phyloP scores from a whole-genome alignment of 1,139 yeast species.

The Yamadazyma blattariae region DNA sequence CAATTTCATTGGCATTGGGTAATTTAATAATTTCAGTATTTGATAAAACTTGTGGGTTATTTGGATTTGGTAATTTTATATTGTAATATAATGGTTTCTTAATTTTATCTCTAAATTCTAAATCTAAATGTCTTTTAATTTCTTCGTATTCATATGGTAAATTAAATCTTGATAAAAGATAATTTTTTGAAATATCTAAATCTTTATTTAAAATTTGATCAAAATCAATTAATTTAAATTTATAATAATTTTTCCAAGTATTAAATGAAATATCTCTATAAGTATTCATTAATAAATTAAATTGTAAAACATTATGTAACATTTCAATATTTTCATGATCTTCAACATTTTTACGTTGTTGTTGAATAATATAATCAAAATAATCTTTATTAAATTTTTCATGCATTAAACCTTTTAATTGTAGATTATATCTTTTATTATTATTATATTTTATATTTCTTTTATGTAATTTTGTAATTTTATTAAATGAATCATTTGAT shows the following conservation, averaged over 20 bases:
- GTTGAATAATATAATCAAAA: slow-evolving; percentile 27
- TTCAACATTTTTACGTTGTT: slow-evolving; percentile 32
- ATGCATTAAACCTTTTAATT: slow-evolving; percentile 39
- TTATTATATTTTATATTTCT: slow-evolving; percentile 9
- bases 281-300: slow-evolving; percentile 39
- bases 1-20: slow-evolving; percentile 45
- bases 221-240: slow-evolving; percentile 38
- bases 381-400: slow-evolving; percentile 31
- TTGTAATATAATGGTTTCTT: slow-evolving; percentile 36
- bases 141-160: slow-evolving; percentile 35
- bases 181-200: slow-evolving; percentile 5
- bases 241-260: slow-evolving; percentile 40
- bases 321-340: slow-evolving; percentile 43
- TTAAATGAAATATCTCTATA: slow-evolving; percentile 40
- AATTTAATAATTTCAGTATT: slow-evolving; percentile 41
- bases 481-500: slow-evolving; percentile 3
- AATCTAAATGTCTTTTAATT: slow-evolving; percentile 30
- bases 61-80: slow-evolving; percentile 29
- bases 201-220: slow-evolving; percentile 26
- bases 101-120: slow-evolving; percentile 31
- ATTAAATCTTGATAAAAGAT: slow-evolving; percentile 24
- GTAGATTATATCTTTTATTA: slow-evolving; percentile 21
- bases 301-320: slow-evolving; percentile 43
- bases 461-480: slow-evolving; percentile 11
- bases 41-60: slow-evolving; percentile 34